A percentile compares a stretch with the other conserved stretches of the same genome.
These are phyloP conservation scores for Elsinoe fawcettii DNA, from an alignment of 2,329 filamentous ascomycete genomes.

Conservation along the genomic window DNA sequence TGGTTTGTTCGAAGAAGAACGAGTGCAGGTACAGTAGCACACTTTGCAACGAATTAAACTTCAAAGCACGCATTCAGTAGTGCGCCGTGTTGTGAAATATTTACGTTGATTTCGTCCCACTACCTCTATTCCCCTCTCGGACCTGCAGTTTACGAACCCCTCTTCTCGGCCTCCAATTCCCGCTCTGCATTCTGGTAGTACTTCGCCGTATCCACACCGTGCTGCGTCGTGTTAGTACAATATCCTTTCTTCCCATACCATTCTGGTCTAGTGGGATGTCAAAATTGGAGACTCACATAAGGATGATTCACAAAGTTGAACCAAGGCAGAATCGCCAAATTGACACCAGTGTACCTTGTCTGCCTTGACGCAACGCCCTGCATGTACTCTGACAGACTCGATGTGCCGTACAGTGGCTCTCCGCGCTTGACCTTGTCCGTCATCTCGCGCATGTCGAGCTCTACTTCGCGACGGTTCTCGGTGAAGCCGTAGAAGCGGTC, in stretches of 20 bases:
- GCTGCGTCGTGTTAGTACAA: slow-evolving; percentile 42
- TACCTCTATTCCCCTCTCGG: background rate
- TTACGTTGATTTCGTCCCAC: background rate
- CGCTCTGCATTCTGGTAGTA: slow-evolving; percentile 94
- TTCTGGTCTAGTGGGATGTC: too few relatives aligned
- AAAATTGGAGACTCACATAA: slow-evolving; percentile 37
- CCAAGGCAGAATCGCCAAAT: slow-evolving; percentile 82
- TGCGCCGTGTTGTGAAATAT: background rate
- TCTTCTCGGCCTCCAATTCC: slow-evolving; percentile 75
- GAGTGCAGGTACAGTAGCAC: background rate
- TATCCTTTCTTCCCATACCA: too few relatives aligned
- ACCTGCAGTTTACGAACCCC: slow-evolving; percentile 18
- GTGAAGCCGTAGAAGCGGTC: slow-evolving; percentile 93
- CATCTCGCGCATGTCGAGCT: slow-evolving; percentile 98
- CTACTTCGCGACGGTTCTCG: slow-evolving; percentile 84
- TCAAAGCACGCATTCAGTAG: too few relatives aligned
- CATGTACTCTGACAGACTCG: slow-evolving; percentile 72
- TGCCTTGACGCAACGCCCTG: slow-evolving; percentile 90
- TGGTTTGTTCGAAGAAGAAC: background rate
- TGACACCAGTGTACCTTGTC: slow-evolving; percentile 81
- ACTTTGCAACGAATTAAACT: background rate
- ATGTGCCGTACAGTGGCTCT: slow-evolving; percentile 79
- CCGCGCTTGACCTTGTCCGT: slow-evolving; percentile 90
- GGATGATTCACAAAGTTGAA: slow-evolving; percentile 98
- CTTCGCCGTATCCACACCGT: slow-evolving; percentile 96